phyloP scores from a whole-genome alignment of 108 stramenopile species.

The Skeletonema costatum region DNA sequence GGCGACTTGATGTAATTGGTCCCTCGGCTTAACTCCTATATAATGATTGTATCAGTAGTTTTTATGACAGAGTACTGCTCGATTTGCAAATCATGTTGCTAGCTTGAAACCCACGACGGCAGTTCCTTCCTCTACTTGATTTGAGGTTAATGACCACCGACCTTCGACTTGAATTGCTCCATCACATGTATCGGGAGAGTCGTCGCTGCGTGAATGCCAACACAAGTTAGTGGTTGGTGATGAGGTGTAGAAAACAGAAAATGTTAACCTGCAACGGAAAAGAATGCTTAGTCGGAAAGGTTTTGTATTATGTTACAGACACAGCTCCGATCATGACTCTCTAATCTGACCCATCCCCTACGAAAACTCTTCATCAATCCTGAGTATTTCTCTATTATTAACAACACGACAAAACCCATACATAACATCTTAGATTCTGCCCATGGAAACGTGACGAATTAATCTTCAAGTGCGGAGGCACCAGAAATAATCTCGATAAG shows the following conservation, averaged over 20 bases:
- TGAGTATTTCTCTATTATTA: conserved; percentile 2
- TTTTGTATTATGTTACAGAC: background rate
- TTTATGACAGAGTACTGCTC: background rate
- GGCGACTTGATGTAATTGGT: conserved; percentile 59
- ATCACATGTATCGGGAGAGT: too few relatives aligned
- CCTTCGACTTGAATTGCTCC: too few relatives aligned
- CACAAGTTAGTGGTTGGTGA: too few relatives aligned
- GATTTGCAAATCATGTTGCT: background rate
- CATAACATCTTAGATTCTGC: background rate
- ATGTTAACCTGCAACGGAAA: background rate
- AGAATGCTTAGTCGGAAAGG: background rate
- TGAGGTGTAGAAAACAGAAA: background rate
- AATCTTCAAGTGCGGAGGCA: conserved; percentile 97
- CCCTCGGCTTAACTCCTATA: background rate
- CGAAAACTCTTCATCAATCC: background rate
- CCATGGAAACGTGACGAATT: conserved; percentile 23
- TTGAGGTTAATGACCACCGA: too few relatives aligned
- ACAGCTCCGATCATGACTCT: background rate
- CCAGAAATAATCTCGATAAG: conserved; percentile 99
- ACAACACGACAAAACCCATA: background rate
- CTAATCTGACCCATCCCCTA: conserved; percentile 1
- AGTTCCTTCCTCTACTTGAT: too few relatives aligned
- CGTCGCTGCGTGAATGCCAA: too few relatives aligned
- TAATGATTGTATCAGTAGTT: background rate
- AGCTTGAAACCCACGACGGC: background rate